A percentile compares a stretch with the other conserved stretches of the same genome.
phyloP scores from a whole-genome alignment of 192 early-diverging fungal species.

The Linnemannia zychae region DNA sequence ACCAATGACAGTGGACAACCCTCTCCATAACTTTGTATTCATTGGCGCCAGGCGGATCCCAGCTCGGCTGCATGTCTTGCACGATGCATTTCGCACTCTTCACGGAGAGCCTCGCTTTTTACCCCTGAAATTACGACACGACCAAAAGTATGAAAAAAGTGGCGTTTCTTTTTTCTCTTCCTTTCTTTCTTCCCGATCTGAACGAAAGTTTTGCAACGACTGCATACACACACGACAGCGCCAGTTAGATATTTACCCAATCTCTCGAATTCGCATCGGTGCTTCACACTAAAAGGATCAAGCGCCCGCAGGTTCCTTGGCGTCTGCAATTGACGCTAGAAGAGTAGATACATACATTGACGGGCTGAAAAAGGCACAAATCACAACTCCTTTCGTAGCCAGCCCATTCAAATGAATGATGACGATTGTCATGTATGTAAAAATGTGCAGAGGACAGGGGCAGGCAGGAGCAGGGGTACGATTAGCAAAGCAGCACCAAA shows the following conservation, averaged over 20 bases:
- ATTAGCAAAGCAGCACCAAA: constrained; percentile 3
- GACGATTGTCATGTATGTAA: not conserved
- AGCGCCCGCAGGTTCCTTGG: too few species aligned
- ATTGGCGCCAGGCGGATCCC: not conserved
- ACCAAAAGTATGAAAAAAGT: not conserved
- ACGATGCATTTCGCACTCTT: not conserved
- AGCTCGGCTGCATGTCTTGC: not conserved
- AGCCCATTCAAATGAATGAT: not conserved
- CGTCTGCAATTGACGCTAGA: too few species aligned
- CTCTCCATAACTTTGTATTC: too few species aligned
- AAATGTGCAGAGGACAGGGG: not conserved
- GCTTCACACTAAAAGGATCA: too few species aligned
- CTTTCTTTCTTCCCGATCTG: not conserved
- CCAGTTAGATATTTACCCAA: too few species aligned
- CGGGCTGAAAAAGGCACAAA: too few species aligned
- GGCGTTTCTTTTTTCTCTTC: not conserved
- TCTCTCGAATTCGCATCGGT: too few species aligned
- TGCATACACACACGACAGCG: too few species aligned
- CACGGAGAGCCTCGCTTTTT: not conserved
- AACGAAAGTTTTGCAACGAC: too few species aligned
- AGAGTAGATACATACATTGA: too few species aligned
- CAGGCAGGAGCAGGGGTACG: not conserved
- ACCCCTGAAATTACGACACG: not conserved
- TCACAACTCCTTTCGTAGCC: not conserved
- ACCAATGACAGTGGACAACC: too few species aligned